A percentile compares a stretch with the other conserved stretches of the same genome.
phyloP scores from a whole-genome alignment of 2,329 filamentous ascomycete species.

The Colletotrichum phormii region DNA sequence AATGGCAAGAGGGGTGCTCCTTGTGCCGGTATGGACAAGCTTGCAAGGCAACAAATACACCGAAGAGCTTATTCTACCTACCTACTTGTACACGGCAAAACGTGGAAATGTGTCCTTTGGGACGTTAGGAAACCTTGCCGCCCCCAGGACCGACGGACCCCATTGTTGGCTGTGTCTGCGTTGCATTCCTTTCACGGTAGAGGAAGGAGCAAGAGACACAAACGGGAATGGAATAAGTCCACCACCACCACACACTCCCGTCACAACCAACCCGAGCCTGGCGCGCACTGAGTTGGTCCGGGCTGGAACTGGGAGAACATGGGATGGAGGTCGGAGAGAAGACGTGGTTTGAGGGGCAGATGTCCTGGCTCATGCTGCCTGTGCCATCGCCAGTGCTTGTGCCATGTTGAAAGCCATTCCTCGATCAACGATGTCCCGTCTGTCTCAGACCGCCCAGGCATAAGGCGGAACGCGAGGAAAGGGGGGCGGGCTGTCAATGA shows the following conservation, averaged over 20 bases:
- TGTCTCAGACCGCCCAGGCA: conserved; percentile 31
- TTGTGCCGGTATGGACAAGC: conserved; percentile 23
- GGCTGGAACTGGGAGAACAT: conserved; percentile 9
- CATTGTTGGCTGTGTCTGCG: neutral
- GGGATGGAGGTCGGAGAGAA: neutral
- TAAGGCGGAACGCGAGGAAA: conserved; percentile 15
- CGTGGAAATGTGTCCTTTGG: conserved; percentile 32
- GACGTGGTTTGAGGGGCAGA: neutral
- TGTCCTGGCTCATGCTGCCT: neutral
- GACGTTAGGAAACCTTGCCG: neutral
- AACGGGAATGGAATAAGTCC: neutral
- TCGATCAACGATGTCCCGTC: conserved; percentile 1
- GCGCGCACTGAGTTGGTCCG: conserved; percentile 18
- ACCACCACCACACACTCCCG: conserved; percentile 3
- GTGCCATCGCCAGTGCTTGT: neutral
- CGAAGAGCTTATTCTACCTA: no score
- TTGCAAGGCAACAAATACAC: neutral
- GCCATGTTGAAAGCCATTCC: neutral
- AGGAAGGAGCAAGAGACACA: conserved; percentile 1
- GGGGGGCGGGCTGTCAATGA: conserved; percentile 20
- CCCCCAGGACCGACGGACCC: neutral
- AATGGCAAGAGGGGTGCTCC: conserved; percentile 4
- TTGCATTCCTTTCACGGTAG: neutral
- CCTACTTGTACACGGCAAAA: conserved; percentile 16
- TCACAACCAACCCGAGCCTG: conserved; percentile 8